Evolutionary conservation across 768 basidiomycete species (phyloP), one percentile per base, ranked within the genome.

Genomic region (Pholiota microspora): DNA sequence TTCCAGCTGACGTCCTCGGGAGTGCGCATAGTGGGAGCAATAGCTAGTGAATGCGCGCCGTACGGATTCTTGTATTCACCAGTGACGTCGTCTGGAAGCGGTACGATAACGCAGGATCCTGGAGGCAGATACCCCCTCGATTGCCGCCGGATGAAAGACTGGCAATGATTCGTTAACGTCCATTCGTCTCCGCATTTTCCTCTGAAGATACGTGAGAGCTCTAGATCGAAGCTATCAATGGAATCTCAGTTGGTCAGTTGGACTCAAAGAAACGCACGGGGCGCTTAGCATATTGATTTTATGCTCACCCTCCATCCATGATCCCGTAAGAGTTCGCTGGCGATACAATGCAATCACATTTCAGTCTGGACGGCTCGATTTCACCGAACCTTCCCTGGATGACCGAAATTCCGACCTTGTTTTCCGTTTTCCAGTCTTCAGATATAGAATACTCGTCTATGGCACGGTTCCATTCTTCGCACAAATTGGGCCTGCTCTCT

Each of bases 1-100:
- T 60, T 49, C 55, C 56, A 57, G 24, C 42, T 57, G 12, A 59
- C 40, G n/a, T 56, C 55, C 42, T 49, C 46, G 16, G 59, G 59
- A 12, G 29, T 29, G 24, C 49, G 53, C 56, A 51, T 54, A 9
- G 53, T 58, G 15, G 56, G 59, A 16, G 45, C 27, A 12, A 51
- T 51, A 9, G 50, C 50, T 7, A 51, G 28, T 9, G 45, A 45
- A 12, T 38, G 49, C 44, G 50, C 25, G 16, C 42, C 31, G 16
- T 31, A 38, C 6, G 32, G 24, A 18, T 38, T 51, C 28, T 16
- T 13, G 32, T 44, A 10, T 10, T 16, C 1, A 12, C 40, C 40
- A 8, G 40, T 21, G 31, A 42, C 38, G 44, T 44, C 45, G 21
- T 35, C 45, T 21, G 44, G 45, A 40, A 47, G 42, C 7, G 47